Percentiles rank a stretch among this genome's conserved stretches.
Conservation (phyloP, 371 early-diverging fungal genomes). For the Apophysomyces elegans region DNA sequence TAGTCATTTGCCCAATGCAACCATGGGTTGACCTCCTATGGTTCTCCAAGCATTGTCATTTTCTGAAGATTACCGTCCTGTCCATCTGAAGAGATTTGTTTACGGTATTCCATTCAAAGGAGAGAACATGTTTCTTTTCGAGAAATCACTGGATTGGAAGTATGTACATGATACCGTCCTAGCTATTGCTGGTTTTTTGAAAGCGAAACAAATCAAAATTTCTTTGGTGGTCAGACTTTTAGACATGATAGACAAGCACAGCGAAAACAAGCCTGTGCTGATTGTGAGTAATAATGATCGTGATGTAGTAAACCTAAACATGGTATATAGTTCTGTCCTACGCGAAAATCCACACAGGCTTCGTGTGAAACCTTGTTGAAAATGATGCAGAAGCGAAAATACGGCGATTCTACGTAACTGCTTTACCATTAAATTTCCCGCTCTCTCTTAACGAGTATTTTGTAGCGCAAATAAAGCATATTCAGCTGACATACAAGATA, state of each 20-base stretch:
- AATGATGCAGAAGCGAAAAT: constrained; percentile 28
- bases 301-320: not conserved
- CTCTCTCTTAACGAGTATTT: not conserved
- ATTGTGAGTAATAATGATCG: constrained; percentile 50
- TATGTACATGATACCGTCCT: constrained; percentile 24
- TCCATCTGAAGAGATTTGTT: constrained; percentile 66
- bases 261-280: constrained; percentile 62
- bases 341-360: constrained; percentile 69
- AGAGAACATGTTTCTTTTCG: constrained; percentile 65
- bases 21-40: not conserved
- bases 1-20: not conserved
- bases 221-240: constrained; percentile 45
- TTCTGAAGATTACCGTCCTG: constrained; percentile 85
- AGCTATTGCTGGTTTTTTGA: too few species aligned
- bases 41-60: constrained; percentile 41
- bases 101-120: constrained; percentile 53
- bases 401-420: not conserved
- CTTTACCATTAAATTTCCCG: not conserved
- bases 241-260: constrained; percentile 62
- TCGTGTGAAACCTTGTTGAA: constrained; percentile 61
- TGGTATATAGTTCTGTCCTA: constrained; percentile 70
- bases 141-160: constrained; percentile 69
- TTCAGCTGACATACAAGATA: constrained; percentile 29
- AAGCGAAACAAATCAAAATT: not conserved
- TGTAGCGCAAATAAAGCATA: not conserved